Percentiles rank a stretch among this genome's conserved stretches.
phyloP scores from a whole-genome alignment of 2,329 filamentous ascomycete genomes.

The Seiridium unicorne region DNA sequence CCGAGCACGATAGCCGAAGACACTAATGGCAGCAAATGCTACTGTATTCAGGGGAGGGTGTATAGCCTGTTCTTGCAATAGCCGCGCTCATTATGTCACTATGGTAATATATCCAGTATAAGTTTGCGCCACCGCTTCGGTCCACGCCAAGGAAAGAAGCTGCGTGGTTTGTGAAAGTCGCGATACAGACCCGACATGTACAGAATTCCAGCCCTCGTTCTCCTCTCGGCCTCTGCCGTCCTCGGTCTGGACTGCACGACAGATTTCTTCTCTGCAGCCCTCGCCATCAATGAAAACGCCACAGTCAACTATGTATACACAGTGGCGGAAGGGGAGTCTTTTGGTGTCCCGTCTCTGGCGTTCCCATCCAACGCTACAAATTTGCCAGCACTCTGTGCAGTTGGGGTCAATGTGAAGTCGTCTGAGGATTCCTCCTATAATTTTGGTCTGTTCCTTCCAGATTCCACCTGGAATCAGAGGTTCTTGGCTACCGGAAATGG shows the following conservation, averaged over 20 bases:
- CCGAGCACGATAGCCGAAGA: too few species aligned
- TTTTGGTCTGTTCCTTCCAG: slow-evolving; percentile 28
- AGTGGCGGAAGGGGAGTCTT: slow-evolving; percentile 22
- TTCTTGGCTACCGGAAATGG: slow-evolving; percentile 27
- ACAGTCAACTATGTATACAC: slow-evolving; percentile 22
- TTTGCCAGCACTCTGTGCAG: slow-evolving; percentile 26
- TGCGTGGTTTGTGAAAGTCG: background rate
- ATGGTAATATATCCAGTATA: too few species aligned
- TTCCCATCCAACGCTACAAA: slow-evolving; percentile 22
- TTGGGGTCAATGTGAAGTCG: slow-evolving; percentile 27
- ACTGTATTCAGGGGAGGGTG: too few species aligned
- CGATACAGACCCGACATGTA: background rate
- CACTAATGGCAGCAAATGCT: too few species aligned
- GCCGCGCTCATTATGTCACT: too few species aligned
- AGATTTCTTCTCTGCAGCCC: slow-evolving; percentile 18
- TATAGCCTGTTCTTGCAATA: too few species aligned
- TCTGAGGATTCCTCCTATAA: slow-evolving; percentile 26
- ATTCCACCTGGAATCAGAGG: slow-evolving; percentile 26
- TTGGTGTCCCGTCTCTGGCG: slow-evolving; percentile 20
- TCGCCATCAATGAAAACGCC: slow-evolving; percentile 16
- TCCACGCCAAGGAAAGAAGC: background rate
- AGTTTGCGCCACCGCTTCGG: too few species aligned
- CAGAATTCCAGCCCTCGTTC: background rate
- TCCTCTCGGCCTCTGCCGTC: background rate
- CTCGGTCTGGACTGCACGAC: slow-evolving; percentile 15